phyloP scores from a whole-genome alignment of 2,329 filamentous ascomycete genomes.

The Chaetomiaceae sp. region DNA sequence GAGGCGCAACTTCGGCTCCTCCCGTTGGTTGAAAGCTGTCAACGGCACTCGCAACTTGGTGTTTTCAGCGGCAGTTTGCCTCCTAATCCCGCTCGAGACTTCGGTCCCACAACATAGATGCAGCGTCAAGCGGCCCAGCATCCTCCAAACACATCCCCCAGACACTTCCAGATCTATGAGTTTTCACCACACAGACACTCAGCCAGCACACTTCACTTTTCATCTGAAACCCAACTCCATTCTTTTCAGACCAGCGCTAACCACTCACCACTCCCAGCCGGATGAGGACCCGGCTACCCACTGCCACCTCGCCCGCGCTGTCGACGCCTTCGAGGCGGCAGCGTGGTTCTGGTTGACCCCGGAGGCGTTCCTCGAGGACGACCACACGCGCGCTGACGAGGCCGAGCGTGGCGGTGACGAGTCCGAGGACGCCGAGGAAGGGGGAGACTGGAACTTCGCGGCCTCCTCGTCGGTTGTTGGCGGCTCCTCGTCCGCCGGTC shows the following conservation, averaged over 20 bases:
- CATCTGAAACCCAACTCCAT: too few species aligned
- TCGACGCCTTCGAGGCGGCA: conserved; percentile 6
- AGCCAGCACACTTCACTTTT: not conserved
- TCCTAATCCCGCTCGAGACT: too few species aligned
- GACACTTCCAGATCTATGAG: too few species aligned
- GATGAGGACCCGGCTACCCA: not conserved
- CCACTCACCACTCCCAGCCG: not conserved
- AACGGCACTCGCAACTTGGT: too few species aligned
- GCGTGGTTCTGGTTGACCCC: conserved; percentile 8
- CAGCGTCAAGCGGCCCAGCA: too few species aligned
- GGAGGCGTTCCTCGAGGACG: conserved; percentile 7
- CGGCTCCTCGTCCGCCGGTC: not conserved
- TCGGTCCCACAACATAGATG: too few species aligned
- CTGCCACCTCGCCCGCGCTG: conserved; percentile 4
- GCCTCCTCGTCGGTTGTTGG: not conserved
- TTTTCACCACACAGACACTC: not conserved
- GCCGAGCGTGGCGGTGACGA: not conserved
- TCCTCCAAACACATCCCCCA: too few species aligned
- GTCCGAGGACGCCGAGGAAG: not conserved
- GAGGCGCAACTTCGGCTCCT: too few species aligned
- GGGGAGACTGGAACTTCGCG: not conserved
- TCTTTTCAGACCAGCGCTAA: not conserved
- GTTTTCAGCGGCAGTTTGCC: too few species aligned
- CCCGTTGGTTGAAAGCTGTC: too few species aligned
- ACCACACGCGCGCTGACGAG: not conserved